Conservation (phyloP, 2,329 filamentous ascomycete genomes). For the Paraconiothyrium sp. region DNA sequence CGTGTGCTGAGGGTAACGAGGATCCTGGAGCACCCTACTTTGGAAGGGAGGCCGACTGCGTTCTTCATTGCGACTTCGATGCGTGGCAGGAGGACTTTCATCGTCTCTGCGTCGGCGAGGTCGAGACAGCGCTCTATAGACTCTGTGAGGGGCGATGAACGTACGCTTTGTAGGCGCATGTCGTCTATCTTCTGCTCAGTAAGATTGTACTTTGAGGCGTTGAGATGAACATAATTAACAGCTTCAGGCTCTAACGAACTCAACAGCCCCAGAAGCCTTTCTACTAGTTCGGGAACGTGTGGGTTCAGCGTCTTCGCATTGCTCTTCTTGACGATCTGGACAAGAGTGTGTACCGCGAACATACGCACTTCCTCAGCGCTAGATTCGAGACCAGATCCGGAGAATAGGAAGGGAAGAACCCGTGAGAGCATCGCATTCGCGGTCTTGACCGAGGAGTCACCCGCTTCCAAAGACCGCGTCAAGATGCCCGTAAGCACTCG, state of each 20-base stretch:
- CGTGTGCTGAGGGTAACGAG: constrained; percentile 86
- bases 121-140: constrained; percentile 90
- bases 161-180: constrained; percentile 80
- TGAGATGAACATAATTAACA: constrained; percentile 92
- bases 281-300: constrained; percentile 83
- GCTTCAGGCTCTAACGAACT: constrained; percentile 89
- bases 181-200: constrained; percentile 92
- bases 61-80: constrained; percentile 84
- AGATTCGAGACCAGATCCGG: constrained; percentile 87
- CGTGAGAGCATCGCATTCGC: constrained; percentile 83
- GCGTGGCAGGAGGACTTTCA: constrained; percentile 75
- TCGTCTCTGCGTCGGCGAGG: constrained; percentile 79
- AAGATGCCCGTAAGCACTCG: constrained; percentile 85
- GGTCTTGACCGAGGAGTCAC: constrained; percentile 70
- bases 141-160: constrained; percentile 88
- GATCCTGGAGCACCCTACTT: constrained; percentile 88
- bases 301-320: constrained; percentile 77
- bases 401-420: constrained; percentile 89
- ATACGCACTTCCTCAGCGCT: constrained; percentile 85
- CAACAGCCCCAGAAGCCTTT: constrained; percentile 80
- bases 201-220: constrained; percentile 82
- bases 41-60: constrained; percentile 90
- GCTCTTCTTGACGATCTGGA: constrained; percentile 90
- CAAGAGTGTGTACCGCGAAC: constrained; percentile 80
- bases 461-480: constrained; percentile 84